Evolutionary conservation across 805 yeast genomes (phyloP).

Genomic region (Starmerella gropengiesseri): DNA sequence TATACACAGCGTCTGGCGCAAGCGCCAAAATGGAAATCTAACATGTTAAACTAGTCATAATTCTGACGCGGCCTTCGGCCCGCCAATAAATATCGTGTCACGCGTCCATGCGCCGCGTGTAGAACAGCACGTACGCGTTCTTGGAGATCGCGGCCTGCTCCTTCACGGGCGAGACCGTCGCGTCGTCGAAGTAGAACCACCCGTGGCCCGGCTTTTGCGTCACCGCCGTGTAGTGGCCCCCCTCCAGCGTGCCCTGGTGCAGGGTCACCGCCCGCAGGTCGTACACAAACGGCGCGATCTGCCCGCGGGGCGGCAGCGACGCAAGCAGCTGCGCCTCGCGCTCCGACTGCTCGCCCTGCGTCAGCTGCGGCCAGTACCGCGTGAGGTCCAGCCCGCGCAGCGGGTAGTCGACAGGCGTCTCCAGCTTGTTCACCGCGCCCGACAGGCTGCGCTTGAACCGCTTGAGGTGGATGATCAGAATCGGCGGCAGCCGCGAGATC

Average conservation of each 20-base stretch:
- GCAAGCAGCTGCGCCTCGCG: conserved; percentile 38
- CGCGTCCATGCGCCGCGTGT: conserved; percentile 35
- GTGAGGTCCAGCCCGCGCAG: conserved; percentile 50
- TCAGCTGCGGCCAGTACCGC: conserved; percentile 52
- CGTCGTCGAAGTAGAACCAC: conserved; percentile 81
- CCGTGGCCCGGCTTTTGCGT: conserved; percentile 53
- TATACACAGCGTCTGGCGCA: neutral
- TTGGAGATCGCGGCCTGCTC: conserved; percentile 47
- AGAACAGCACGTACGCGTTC: conserved; percentile 78
- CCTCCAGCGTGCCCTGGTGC: conserved; percentile 69
- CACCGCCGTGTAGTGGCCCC: conserved; percentile 83
- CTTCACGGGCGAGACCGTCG: conserved; percentile 43
- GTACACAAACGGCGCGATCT: conserved; percentile 69
- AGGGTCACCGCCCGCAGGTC: conserved; percentile 70
- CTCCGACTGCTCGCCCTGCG: conserved; percentile 12
- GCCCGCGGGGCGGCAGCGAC: conserved; percentile 55
- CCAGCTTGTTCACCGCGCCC: conserved; percentile 40
- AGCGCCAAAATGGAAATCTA: neutral
- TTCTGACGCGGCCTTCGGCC: neutral
- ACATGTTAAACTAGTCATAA: neutral
- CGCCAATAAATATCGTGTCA: conserved; percentile 21
- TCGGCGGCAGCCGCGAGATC: conserved; percentile 67
- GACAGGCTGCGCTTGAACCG: conserved; percentile 45
- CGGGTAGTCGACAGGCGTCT: conserved; percentile 60
- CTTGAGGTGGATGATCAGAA: conserved; percentile 74